Evolutionary conservation across 805 yeast species (phyloP), one percentile per base, ranked within the genome.

Genomic region (Metschnikowia continentalis): DNA sequence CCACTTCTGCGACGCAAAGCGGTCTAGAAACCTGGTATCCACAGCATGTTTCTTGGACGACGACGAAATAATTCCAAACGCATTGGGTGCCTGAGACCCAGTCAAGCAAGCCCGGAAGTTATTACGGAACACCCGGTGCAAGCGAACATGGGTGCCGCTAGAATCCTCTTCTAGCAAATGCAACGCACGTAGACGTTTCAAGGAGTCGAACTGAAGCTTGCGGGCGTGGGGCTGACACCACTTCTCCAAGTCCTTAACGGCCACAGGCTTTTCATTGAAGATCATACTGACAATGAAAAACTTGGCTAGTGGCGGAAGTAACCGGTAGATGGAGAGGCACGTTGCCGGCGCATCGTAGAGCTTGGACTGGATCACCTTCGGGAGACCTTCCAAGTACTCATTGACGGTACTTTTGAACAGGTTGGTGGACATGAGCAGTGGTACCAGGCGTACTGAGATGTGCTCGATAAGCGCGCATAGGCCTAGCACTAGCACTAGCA

Each of bases 231-330:
- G 76, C 57, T 81, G 83, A 46, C 91, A 83, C 90, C 96, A 88
- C 47, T 81, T 72, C 56, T 86, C 92, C 50, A 92, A 65, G 55
- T 84, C 88, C 26, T 80, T 73, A 17, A 84, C 69, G 5, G 85
- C 79, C 11, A 87, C 79, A 0, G 91, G 88, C 46, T 80, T 80
- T 49, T 88, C 94, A 60, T 84, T 81, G 69, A 89, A 94, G 17
- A 95, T 73, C 85, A 91, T 81, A 10, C 91, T 78, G 90, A 90
- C 86, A 46, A 92, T 83, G 61, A 86, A 85, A 67, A 89, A 86
- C 65, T 92, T 91, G 30, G 97, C 96, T 57, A 94, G 69, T 22
- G 91, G 83, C 0, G 99, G 97, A 15, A 94, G 75, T 52, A 94
- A 74, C 55, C 99, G 77, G 66, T 85, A 91, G n/a, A 94, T 84